Conservation (phyloP, 257 asterid genomes). For the Solanum sejunctum region DNA sequence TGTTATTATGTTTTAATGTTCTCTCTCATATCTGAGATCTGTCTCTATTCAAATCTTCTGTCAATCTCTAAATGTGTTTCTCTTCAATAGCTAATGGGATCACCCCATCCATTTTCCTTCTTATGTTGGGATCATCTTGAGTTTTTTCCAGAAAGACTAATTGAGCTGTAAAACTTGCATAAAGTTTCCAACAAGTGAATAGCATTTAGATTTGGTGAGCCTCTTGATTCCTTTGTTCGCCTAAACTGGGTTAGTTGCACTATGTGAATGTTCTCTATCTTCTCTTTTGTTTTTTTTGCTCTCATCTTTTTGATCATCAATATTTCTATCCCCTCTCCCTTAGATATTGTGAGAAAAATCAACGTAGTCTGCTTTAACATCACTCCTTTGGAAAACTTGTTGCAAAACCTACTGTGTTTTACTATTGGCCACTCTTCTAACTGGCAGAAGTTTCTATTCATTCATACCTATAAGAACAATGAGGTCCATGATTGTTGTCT, state of each 20-base stretch:
- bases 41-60: neutral
- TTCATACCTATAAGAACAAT: neutral
- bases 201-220: neutral
- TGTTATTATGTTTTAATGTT: neutral
- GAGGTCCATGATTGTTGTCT: neutral
- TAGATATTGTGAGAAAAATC: neutral
- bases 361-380: neutral
- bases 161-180: neutral
- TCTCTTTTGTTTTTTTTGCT: neutral
- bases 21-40: neutral
- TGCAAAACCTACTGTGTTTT: neutral
- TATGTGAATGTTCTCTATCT: neutral
- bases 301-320: neutral
- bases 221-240: neutral
- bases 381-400: neutral
- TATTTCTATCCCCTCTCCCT: neutral
- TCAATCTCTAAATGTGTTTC: neutral
- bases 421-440: neutral
- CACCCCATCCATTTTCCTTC: neutral
- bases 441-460: neutral
- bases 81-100: neutral
- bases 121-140: neutral
- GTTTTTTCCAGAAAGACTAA: neutral
- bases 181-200: neutral
- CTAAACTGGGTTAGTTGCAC: neutral